Base-by-base conservation (phyloP, 116 monocot species). In the Cymodocea nodosa region DNA sequence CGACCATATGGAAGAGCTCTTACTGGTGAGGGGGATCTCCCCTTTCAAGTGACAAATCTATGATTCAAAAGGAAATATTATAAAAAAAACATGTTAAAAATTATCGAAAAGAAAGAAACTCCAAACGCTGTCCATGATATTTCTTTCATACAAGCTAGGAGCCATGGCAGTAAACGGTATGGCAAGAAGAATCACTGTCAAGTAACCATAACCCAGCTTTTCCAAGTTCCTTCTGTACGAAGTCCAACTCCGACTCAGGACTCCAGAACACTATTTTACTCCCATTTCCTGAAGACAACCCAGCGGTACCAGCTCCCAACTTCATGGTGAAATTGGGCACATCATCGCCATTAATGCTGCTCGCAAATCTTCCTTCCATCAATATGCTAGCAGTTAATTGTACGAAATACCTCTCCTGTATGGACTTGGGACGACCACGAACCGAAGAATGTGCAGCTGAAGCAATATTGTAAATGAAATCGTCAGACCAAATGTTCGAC, bases 101-200 rank as follows among this genome's bases (percentile, higher is more conserved):
- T n/a, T n/a, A n/a, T n/a, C n/a, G n/a, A n/a, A n/a, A n/a, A n/a
- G n/a, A 53, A 63, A 15, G 18, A 50, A 50, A 17, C 20, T 24
- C 18, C 16, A 49, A 23, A 23, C 37, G 39, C 53, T 53, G 7
- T 23, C 11, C 44, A 19, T n/a, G 36, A n/a, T 24, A 15, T n/a
- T n/a, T n/a, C n/a, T n/a, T n/a, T n/a, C n/a, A n/a, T n/a, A n/a
- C n/a, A n/a, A n/a, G n/a, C 15, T 62, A 80, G 14, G 63, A 74
- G 51, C 65, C 64, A 66, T 86, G 81, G 68, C 97, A 98, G 73
- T 86, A 19, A 65, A 98, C 92, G 64, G 98, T 80, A 73, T 49
- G 63, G 68, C 98, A n/a, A n/a, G n/a, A 98, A 24, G 98, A 80
- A 65, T 98, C 92, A 8, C 59, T 82, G 70, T 92, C 89, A 4